phyloP scores from a whole-genome alignment of 495 filamentous ascomycete species.

The Aspergillus coremiiformis region DNA sequence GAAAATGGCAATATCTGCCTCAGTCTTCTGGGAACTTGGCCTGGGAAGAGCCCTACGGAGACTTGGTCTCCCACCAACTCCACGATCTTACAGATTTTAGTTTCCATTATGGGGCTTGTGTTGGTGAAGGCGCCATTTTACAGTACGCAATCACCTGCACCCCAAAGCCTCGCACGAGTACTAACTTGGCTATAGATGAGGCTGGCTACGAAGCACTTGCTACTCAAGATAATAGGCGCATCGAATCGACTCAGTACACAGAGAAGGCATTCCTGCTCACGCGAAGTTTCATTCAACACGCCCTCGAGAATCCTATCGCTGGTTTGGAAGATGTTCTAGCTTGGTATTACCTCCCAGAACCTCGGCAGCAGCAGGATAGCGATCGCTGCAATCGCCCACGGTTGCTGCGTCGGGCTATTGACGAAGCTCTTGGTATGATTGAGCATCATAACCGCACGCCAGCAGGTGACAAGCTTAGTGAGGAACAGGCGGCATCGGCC shows the following conservation, averaged over 20 bases:
- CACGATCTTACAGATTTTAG: slow-evolving; percentile 51
- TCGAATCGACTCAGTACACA: slow-evolving; percentile 46
- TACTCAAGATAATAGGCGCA: slow-evolving; percentile 31
- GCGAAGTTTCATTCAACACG: slow-evolving; percentile 45
- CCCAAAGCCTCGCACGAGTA: not conserved
- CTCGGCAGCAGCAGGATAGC: not conserved
- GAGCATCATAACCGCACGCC: slow-evolving; percentile 17
- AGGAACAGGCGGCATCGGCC: slow-evolving; percentile 10
- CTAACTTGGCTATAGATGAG: slow-evolving; percentile 37
- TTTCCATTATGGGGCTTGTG: slow-evolving; percentile 54
- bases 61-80: slow-evolving; percentile 44
- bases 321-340: slow-evolving; percentile 44
- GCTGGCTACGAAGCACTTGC: slow-evolving; percentile 48
- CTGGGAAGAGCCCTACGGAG: slow-evolving; percentile 43
- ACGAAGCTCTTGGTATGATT: slow-evolving; percentile 26
- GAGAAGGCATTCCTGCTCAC: slow-evolving; percentile 50
- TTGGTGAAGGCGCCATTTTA: slow-evolving; percentile 55
- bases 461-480: slow-evolving; percentile 8
- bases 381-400: slow-evolving; percentile 15
- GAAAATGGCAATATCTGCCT: slow-evolving; percentile 57
- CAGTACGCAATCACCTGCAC: slow-evolving; percentile 36
- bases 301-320: slow-evolving; percentile 30
- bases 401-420: slow-evolving; percentile 32
- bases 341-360: slow-evolving; percentile 43
- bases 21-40: slow-evolving; percentile 54